phyloP scores from a whole-genome alignment of 495 filamentous ascomycete genomes.

The Penicillium flavigenum region DNA sequence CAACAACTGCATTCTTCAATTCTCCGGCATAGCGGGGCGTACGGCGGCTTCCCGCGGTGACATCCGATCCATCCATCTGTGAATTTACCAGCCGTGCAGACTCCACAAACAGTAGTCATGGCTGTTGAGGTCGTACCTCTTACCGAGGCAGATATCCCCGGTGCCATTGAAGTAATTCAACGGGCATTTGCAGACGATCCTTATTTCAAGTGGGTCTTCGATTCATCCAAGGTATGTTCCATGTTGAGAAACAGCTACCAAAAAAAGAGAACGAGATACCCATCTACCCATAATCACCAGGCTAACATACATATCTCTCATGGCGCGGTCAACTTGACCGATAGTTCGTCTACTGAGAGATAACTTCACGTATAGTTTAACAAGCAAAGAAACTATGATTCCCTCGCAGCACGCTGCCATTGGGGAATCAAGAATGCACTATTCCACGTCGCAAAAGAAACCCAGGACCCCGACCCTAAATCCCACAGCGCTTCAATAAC shows the following conservation, averaged over 20 bases:
- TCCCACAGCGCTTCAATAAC: conserved; percentile 3
- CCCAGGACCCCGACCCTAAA: conserved; percentile 2
- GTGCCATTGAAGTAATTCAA: conserved; percentile 53
- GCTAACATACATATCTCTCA: conserved; percentile 22
- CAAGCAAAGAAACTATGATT: conserved; percentile 52
- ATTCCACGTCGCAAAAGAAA: conserved; percentile 62
- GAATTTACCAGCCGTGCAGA: background rate
- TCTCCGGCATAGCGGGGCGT: background rate
- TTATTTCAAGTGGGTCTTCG: conserved; percentile 64
- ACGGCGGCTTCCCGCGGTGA: background rate
- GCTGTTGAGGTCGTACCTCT: conserved; percentile 52
- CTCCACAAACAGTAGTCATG: conserved; percentile 34
- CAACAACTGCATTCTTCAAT: background rate
- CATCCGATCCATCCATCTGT: background rate
- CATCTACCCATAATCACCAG: background rate
- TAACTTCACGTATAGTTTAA: conserved; percentile 41
- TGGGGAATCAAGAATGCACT: conserved; percentile 67
- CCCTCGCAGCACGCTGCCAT: conserved; percentile 56
- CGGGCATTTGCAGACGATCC: conserved; percentile 62
- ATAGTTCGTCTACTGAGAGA: conserved; percentile 14
- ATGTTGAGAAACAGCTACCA: conserved; percentile 11
- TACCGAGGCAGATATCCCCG: conserved; percentile 60
- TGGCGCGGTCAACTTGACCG: conserved; percentile 21
- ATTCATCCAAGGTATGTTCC: conserved; percentile 47
- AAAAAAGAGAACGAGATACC: background rate